Evolutionary conservation across 306 rosid species (phyloP).

Genomic region (Inga leiocalycina): DNA sequence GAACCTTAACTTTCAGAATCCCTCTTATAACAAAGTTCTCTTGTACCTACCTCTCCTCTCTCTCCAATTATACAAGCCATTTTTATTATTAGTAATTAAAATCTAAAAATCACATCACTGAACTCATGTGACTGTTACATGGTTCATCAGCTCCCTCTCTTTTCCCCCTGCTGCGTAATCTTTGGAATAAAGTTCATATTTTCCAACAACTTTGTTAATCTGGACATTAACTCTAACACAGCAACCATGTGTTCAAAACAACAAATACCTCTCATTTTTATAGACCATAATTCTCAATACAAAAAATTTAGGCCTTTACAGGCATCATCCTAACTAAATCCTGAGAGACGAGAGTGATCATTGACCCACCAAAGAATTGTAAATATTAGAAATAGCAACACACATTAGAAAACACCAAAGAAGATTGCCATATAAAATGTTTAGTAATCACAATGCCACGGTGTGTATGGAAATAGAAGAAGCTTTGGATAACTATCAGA

Average conservation of each 20-base stretch:
- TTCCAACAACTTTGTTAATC: neutral
- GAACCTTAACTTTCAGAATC: constrained; percentile 6
- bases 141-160: neutral
- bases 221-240: neutral
- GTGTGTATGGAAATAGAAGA: constrained; percentile 1
- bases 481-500: neutral
- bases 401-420: constrained; percentile 8
- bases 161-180: neutral
- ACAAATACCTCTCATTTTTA: neutral
- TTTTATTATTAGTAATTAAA: neutral
- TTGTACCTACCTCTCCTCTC: neutral
- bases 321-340: neutral
- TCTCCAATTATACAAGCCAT: neutral
- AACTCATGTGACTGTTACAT: neutral
- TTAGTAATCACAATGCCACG: constrained; percentile 2
- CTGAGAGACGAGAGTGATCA: neutral
- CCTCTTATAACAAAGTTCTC: neutral
- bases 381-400: neutral
- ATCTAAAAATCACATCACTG: neutral
- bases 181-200: neutral
- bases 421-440: neutral
- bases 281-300: neutral
- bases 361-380: neutral
- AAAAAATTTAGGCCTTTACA: neutral
- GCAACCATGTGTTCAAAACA: neutral